Evolutionary conservation across 75 land plant species (phyloP), one percentile per base, ranked within the genome.

Genomic region (Selaginella moellendorffii): DNA sequence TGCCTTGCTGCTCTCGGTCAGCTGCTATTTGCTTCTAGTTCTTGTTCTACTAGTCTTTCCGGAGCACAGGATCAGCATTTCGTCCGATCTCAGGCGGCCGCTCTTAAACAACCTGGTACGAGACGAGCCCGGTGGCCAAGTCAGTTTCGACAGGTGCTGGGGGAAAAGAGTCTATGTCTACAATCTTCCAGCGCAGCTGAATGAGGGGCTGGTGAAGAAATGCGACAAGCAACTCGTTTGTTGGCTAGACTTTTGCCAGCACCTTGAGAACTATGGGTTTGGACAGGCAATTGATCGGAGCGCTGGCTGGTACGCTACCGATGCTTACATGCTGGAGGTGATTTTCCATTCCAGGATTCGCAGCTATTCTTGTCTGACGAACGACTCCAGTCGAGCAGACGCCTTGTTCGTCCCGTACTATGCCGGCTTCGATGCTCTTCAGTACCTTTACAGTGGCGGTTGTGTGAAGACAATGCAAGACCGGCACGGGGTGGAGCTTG

Each of bases 381-480:
- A 36, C 20, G 66, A 73, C 22, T 73, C 84, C 9, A 24, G 27
- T 30, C 24, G 24, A n/a, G 85, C 90, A 36, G 73, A 79, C 56
- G 86, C 86, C 19, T 62, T 89, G 52, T 89, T 53, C 66, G 66
- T 89, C 42, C 96, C 96, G 1, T 89, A 86, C 72, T 89, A 81
- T 67, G 75, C 79, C 52, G 79, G 68, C 61, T 27, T 83, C 27
- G 90, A 83, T 66, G 76, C 80, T 12, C 71, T 83, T 20, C 31
- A 74, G 1, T 88, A 72, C 69, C 72, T 88, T 24, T 83, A 69
- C 69, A 74, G 76, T 21, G 46, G 81, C 2, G 60, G 76, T 1
- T 36, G 69, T 17, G 73, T 72, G 42, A 56, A 46, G 36, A 65
- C 71, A 59, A 46, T n/a, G 46, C 5, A 14, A 36, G 46, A 36